Percentiles rank a stretch among this genome's conserved stretches.
Evolutionary conservation across 805 yeast species (phyloP).

Genomic region (Millerozyma acaciae): DNA sequence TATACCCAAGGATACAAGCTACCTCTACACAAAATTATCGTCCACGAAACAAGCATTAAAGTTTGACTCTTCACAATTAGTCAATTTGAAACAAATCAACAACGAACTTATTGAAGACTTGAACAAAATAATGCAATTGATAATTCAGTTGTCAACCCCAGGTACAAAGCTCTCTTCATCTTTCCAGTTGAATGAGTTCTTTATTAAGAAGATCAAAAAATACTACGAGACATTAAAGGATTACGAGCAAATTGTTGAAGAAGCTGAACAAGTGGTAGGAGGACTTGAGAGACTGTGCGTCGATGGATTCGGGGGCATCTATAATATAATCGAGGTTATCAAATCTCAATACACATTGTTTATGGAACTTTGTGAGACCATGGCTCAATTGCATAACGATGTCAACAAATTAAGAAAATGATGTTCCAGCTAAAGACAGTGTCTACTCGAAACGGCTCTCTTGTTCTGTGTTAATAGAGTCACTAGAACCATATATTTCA

Average conservation of each 20-base stretch:
- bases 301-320: constrained; percentile 39
- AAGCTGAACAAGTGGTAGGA: constrained; percentile 50
- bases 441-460: too few species aligned
- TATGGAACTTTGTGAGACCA: constrained; percentile 70
- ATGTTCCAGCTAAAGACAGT: too few species aligned
- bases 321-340: constrained; percentile 54
- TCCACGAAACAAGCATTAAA: constrained; percentile 63
- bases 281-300: constrained; percentile 38
- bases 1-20: constrained; percentile 69
- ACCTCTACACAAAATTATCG: constrained; percentile 55
- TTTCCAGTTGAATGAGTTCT: constrained; percentile 53
- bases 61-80: constrained; percentile 40
- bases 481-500: too few species aligned
- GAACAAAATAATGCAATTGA: constrained; percentile 50
- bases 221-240: constrained; percentile 47
- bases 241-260: constrained; percentile 61
- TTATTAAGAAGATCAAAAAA: constrained; percentile 47
- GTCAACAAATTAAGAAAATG: constrained; percentile 15
- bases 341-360: constrained; percentile 66
- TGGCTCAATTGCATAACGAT: constrained; percentile 62
- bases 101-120: constrained; percentile 46
- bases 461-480: too few species aligned
- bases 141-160: constrained; percentile 48
- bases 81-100: constrained; percentile 30
- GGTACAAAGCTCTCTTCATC: constrained; percentile 55